Conservation (phyloP, 805 yeast species). For the Pichia kluyveri region DNA sequence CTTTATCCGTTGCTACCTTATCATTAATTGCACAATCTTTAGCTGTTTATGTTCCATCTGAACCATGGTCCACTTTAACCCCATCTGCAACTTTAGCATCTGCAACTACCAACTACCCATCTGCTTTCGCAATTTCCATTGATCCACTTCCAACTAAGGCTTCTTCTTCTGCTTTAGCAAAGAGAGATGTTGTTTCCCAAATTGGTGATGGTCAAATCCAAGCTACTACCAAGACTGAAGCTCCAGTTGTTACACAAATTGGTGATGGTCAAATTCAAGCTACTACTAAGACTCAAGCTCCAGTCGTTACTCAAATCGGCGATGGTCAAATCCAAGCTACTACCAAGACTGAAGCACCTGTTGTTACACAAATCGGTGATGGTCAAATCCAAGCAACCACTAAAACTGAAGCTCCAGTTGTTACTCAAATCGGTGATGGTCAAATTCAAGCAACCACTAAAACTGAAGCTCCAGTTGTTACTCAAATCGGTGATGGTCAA, state of each 20-base stretch:
- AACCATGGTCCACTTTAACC: constrained; percentile 64
- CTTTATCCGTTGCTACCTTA: constrained; percentile 27
- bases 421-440: constrained; percentile 33
- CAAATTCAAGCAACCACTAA: constrained; percentile 27
- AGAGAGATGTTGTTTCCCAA: constrained; percentile 33
- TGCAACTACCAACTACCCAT: constrained; percentile 50
- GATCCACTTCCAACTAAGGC: constrained; percentile 31
- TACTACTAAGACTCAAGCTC: constrained; percentile 25
- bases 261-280: constrained; percentile 36
- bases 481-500: constrained; percentile 58
- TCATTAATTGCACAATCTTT: constrained; percentile 35
- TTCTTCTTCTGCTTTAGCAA: constrained; percentile 9
- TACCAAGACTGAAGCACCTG: constrained; percentile 27
- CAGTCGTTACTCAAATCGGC: constrained; percentile 44
- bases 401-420: constrained; percentile 26
- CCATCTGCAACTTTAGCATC: constrained; percentile 45
- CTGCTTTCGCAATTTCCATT: constrained; percentile 65
- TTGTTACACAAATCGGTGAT: constrained; percentile 26
- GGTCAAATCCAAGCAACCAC: constrained; percentile 47
- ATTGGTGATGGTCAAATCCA: constrained; percentile 36
- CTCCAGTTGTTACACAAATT: constrained; percentile 40
- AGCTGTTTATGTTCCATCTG: constrained; percentile 58
- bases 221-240: constrained; percentile 27
- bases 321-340: constrained; percentile 57
- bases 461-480: constrained; percentile 30